A percentile compares a stretch with the other conserved stretches of the same genome.
phyloP scores from a whole-genome alignment of 225 moss, liverwort and hornwort species.

The Marchantia paleacea region DNA sequence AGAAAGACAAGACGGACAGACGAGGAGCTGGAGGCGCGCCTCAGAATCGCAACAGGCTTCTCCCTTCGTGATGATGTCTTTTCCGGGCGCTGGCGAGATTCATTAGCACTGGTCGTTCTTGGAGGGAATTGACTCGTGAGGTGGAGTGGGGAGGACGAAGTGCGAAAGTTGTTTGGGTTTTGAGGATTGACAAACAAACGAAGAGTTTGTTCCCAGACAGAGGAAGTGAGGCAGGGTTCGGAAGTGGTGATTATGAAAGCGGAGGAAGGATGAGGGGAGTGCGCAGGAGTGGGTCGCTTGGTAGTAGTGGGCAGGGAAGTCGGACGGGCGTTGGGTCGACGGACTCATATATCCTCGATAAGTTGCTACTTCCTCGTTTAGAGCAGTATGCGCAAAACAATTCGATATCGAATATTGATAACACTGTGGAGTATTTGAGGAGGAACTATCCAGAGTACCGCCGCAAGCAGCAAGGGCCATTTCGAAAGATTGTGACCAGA shows the following conservation, averaged over 20 bases:
- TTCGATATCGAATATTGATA: conserved; percentile 58
- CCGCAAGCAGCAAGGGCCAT: conserved; percentile 65
- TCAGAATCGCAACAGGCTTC: background rate
- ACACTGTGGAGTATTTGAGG: conserved; percentile 62
- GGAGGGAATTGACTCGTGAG: background rate
- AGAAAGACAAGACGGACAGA: background rate
- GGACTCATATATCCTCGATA: conserved; percentile 50
- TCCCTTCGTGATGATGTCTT: background rate
- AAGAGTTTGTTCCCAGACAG: background rate
- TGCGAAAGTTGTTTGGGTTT: background rate
- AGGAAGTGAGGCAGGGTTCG: background rate
- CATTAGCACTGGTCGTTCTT: background rate
- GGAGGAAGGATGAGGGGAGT: conserved; percentile 22
- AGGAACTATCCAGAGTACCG: conserved; percentile 67
- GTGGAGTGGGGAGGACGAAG: background rate
- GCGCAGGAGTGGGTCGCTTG: conserved; percentile 19
- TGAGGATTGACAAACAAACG: no score
- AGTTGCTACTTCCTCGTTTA: conserved; percentile 57
- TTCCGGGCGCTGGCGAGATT: background rate
- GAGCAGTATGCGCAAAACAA: conserved; percentile 71
- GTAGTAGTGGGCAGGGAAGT: conserved; percentile 11
- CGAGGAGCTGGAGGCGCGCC: background rate
- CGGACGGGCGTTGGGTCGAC: conserved; percentile 28
- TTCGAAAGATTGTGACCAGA: conserved; percentile 60
- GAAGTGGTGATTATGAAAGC: conserved; percentile 7